Conservation (phyloP, 805 yeast species). For the Kluyveromyces lactis region DNA sequence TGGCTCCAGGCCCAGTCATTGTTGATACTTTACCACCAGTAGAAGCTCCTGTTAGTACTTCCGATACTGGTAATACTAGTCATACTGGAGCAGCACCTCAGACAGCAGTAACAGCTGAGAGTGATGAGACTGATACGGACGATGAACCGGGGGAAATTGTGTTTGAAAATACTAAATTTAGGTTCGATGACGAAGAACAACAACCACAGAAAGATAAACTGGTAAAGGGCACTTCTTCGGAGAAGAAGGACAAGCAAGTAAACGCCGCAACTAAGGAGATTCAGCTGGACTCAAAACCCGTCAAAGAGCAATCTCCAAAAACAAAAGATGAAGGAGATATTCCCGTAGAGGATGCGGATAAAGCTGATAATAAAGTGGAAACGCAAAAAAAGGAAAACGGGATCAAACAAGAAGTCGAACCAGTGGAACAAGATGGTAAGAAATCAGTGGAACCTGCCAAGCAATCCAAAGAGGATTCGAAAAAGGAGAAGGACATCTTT, state of each 20-base stretch:
- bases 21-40: neutral
- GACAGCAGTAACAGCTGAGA: slow-evolving; percentile 6
- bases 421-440: neutral
- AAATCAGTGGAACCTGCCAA: neutral
- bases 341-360: too few species aligned
- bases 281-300: neutral
- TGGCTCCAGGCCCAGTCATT: too few species aligned
- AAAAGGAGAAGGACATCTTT: slow-evolving; percentile 16
- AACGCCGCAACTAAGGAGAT: neutral
- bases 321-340: neutral
- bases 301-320: too few species aligned
- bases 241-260: neutral
- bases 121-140: slow-evolving; percentile 29
- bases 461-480: slow-evolving; percentile 2
- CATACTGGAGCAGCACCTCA: too few species aligned
- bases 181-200: slow-evolving; percentile 27
- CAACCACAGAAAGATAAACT: neutral
- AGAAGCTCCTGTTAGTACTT: slow-evolving; percentile 9
- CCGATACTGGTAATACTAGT: too few species aligned
- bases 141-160: slow-evolving; percentile 24
- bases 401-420: neutral
- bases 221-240: too few species aligned
- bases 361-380: neutral
- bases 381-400: slow-evolving; percentile 2
- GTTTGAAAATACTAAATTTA: slow-evolving; percentile 11